phyloP scores from a whole-genome alignment of 176 grass and related monocot genomes.

The Carex kokanica region DNA sequence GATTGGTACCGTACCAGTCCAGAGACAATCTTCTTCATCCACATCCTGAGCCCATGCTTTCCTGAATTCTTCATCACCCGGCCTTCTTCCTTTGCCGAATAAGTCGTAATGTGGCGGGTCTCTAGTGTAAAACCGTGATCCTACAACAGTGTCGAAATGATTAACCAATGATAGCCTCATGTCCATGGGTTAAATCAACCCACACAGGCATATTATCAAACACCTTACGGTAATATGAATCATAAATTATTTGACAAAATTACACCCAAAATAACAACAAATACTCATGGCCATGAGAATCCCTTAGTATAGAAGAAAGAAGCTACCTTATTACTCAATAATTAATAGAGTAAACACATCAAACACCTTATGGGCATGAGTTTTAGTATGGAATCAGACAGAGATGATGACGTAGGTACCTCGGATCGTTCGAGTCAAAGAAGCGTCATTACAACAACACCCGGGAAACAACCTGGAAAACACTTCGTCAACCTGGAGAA shows the following conservation, averaged over 20 bases:
- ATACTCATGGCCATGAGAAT: not conserved
- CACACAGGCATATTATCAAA: not conserved
- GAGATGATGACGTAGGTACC: not conserved
- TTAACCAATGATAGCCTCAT: not conserved
- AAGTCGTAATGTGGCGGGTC: conserved; percentile 52
- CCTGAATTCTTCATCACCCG: conserved; percentile 78
- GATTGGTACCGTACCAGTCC: conserved; percentile 38
- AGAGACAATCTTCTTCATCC: conserved; percentile 81
- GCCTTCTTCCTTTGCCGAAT: conserved; percentile 65
- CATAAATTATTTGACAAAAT: not conserved
- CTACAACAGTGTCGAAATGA: conserved; percentile 24
- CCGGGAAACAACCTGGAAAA: not conserved
- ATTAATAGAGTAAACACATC: not conserved
- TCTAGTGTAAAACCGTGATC: conserved; percentile 50
- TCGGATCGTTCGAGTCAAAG: not conserved
- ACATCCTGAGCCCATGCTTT: conserved; percentile 78
- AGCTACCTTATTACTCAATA: not conserved
- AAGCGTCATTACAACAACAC: not conserved
- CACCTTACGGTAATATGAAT: not conserved
- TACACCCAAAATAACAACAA: not conserved
- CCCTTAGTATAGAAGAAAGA: not conserved
- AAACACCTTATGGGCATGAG: conserved; percentile 3
- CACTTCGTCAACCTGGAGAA: not conserved
- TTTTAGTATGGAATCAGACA: not conserved
- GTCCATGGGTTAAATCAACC: not conserved